Base-by-base conservation (phyloP, 768 basidiomycete species). In the Rhodotorula toruloides region DNA sequence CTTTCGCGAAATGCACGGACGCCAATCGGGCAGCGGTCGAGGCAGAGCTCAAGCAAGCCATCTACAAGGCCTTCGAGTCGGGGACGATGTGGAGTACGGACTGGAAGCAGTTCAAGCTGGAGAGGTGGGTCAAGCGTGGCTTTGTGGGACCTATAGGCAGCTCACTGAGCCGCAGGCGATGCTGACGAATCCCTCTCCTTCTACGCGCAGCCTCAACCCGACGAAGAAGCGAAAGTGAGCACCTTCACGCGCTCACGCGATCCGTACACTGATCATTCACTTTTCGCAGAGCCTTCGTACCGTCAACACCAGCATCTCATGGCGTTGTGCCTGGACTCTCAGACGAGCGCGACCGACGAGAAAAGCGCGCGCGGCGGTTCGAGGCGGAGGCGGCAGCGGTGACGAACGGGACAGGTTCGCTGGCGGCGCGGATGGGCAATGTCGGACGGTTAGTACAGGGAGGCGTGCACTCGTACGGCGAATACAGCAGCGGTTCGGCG, bases 11-110 rank as follows among this genome's bases (percentile, higher is more conserved):
- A 79, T 93, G 94, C 82, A 89, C 89, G 25, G 88, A 92, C 70
- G 78, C 82, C 57, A 97, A 94, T 79, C 86, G 88, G 77, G 79
- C 80, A 54, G 91, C 92, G 72, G 93, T 93, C 29, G 90, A 92
- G 76, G 83, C 87, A 66, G 96, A 99, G 82, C 80, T 99, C 76
- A 92, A 91, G 84, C 84, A 89, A 86, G 88, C 91, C 83, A 96
- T 99, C 78, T 87, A 89, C 84, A 85, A 91, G 73, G 87, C 91
- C 78, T 94, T 90, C 80, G 82, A 85, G 68, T 82, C 85, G 75
- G 86, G 89, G 76, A 84, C 87, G 2, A 82, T 98, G 32, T 88
- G 89, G 85, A 88, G 89, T n/a, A 94, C 88, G 63, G 91, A 98
- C 77, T 99, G 96, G 96, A 80, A 83, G 16, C 86, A 84, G 39